Percentiles rank a stretch among this genome's conserved stretches.
These are phyloP conservation scores for Malus hybrid DNA, from an alignment of 331 rosid genomes.

Conservation along the genomic window DNA sequence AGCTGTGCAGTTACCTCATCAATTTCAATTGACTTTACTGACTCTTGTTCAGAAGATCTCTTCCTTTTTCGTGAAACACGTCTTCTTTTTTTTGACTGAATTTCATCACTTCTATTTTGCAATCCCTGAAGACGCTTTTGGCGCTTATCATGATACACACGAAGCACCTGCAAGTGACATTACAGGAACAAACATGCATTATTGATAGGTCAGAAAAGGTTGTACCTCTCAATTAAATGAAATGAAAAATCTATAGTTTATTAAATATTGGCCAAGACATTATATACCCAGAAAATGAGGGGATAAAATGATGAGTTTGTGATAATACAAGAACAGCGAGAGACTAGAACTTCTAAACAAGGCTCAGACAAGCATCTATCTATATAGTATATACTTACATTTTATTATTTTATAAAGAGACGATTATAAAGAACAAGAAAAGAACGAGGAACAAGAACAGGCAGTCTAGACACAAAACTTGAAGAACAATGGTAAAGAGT, in stretches of 20 bases:
- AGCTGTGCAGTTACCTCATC: conserved; percentile 32
- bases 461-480: background rate
- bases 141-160: conserved; percentile 55
- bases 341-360: background rate
- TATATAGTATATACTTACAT: background rate
- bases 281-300: background rate
- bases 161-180: conserved; percentile 64
- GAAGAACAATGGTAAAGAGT: background rate
- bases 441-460: background rate
- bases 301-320: background rate
- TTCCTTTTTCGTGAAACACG: conserved; percentile 27
- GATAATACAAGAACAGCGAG: background rate
- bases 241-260: background rate
- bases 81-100: conserved; percentile 17
- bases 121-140: conserved; percentile 42
- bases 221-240: background rate
- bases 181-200: background rate
- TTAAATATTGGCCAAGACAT: background rate
- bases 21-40: conserved; percentile 34
- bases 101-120: conserved; percentile 29
- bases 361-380: background rate
- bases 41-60: conserved; percentile 32
- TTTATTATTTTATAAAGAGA: background rate
- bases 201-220: background rate
- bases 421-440: background rate